These are phyloP conservation scores for Plasmodium yoelii DNA, from an alignment of 169 alveolate species.

Conservation along the genomic window DNA sequence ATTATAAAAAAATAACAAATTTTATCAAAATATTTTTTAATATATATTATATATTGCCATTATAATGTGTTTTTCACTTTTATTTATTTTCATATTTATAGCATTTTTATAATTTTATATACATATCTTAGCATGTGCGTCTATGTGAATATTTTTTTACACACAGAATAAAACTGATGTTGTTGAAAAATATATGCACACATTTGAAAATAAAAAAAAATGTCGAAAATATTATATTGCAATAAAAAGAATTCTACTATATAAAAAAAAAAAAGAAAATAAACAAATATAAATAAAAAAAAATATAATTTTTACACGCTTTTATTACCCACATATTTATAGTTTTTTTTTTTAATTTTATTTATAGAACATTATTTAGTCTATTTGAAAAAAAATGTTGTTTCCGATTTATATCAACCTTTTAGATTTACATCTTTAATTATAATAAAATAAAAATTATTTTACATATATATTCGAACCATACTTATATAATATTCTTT, in stretches of 20 bases:
- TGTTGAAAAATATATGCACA: slow-evolving; percentile 58
- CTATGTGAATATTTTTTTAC: slow-evolving; percentile 15
- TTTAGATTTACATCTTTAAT: slow-evolving; percentile 43
- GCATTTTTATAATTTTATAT: background rate
- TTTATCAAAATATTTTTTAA: too few species aligned
- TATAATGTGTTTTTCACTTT: background rate
- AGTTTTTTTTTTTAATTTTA: slow-evolving; percentile 22
- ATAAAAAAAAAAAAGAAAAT: background rate
- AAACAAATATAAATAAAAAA: background rate
- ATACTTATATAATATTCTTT: slow-evolving; percentile 13
- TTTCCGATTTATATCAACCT: slow-evolving; percentile 32
- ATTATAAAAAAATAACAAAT: too few species aligned
- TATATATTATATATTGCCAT: background rate
- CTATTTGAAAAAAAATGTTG: slow-evolving; percentile 25
- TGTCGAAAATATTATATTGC: slow-evolving; percentile 9
- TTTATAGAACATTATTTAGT: slow-evolving; percentile 12
- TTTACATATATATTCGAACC: slow-evolving; percentile 12
- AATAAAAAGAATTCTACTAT: background rate
- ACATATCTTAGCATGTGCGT: background rate
- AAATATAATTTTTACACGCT: slow-evolving; percentile 5
- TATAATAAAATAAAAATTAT: slow-evolving; percentile 21
- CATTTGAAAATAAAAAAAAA: slow-evolving; percentile 44
- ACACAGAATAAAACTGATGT: slow-evolving; percentile 41
- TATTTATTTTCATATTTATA: too few species aligned
- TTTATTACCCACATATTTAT: background rate